A percentile compares a stretch with the other conserved stretches of the same genome.
These are phyloP conservation scores for Globisporangium echinulatum DNA, from an alignment of 352 stramenopile genomes.

Conservation along the genomic window DNA sequence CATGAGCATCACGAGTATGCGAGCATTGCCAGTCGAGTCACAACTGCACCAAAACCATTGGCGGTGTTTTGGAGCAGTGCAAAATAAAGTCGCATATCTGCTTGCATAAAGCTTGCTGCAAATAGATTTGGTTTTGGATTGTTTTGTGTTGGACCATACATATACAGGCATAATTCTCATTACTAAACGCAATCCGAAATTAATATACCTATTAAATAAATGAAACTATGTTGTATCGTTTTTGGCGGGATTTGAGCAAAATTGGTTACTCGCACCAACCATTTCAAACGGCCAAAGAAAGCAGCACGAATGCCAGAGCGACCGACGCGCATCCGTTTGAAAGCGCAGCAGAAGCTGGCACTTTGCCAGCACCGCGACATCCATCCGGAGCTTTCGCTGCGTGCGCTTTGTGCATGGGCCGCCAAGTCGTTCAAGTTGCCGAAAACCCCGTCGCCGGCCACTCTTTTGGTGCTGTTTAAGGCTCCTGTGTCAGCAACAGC, in stretches of 20 bases:
- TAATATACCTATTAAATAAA: background rate
- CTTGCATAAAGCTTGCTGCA: background rate
- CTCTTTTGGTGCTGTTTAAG: background rate
- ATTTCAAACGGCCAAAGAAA: background rate
- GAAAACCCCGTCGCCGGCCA: background rate
- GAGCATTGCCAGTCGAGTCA: background rate
- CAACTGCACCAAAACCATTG: background rate
- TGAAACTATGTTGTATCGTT: background rate
- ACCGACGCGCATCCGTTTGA: background rate
- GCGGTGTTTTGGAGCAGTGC: no score
- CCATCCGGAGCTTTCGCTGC: background rate
- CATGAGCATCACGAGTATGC: background rate
- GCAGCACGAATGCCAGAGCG: background rate
- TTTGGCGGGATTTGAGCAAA: background rate
- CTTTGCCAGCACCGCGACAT: background rate
- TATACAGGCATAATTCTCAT: background rate
- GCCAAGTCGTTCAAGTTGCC: background rate
- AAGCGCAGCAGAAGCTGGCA: background rate
- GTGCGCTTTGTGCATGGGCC: background rate
- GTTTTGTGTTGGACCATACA: background rate
- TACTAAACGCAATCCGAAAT: background rate
- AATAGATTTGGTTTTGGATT: background rate
- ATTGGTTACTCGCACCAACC: background rate
- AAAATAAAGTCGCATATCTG: no score
- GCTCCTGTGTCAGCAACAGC: background rate